Percentiles rank a stretch among this genome's conserved stretches.
These are phyloP conservation scores for Saraca asoca DNA, from an alignment of 331 rosid genomes.

Conservation along the genomic window DNA sequence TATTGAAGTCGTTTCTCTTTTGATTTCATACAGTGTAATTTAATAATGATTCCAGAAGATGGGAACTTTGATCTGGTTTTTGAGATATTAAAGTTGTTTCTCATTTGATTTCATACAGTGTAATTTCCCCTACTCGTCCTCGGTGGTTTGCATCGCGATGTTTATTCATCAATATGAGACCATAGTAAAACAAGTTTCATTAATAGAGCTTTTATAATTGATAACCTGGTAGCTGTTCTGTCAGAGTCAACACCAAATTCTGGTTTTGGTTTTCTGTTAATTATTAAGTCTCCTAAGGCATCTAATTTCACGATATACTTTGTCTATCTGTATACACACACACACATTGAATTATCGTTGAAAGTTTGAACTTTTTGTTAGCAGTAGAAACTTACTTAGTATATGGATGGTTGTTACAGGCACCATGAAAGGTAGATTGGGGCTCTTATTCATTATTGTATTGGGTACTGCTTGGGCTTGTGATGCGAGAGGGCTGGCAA, in stretches of 20 bases:
- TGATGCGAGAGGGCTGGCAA: conserved; percentile 61
- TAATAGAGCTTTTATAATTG: conserved; percentile 7
- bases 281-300: not conserved
- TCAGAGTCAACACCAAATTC: not conserved
- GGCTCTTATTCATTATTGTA: conserved; percentile 54
- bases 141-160: too few relatives aligned
- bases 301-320: not conserved
- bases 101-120: too few relatives aligned
- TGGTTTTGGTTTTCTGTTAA: conserved; percentile 1
- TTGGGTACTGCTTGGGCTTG: conserved; percentile 59
- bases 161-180: too few relatives aligned
- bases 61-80: too few relatives aligned
- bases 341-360: too few relatives aligned
- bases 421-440: conserved; percentile 63
- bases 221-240: conserved; percentile 9
- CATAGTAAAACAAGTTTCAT: too few relatives aligned
- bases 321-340: too few relatives aligned
- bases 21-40: too few relatives aligned
- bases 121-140: too few relatives aligned
- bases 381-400: conserved; percentile 4
- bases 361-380: not conserved
- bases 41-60: too few relatives aligned
- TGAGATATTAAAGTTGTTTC: too few relatives aligned
- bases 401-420: conserved; percentile 42
- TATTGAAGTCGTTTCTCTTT: too few relatives aligned